Evolutionary conservation across 768 basidiomycete genomes (phyloP).

Genomic region (Termitomyces sp.): DNA sequence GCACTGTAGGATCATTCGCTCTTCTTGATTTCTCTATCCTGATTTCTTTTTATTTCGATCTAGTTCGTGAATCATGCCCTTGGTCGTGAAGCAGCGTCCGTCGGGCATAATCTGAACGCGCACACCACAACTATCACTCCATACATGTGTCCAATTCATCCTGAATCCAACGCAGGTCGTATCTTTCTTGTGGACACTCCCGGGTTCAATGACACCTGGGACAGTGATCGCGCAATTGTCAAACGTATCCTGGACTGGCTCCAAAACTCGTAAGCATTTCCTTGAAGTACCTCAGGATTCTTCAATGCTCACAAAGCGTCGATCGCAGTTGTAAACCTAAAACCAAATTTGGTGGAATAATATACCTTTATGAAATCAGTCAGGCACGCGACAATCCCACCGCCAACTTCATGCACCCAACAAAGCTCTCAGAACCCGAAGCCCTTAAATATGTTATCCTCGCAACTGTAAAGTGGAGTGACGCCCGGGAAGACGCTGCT

Average conservation of each 20-base stretch:
- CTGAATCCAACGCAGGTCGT: background rate
- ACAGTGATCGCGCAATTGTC: slow-evolving; percentile 18
- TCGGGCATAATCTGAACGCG: slow-evolving; percentile 18
- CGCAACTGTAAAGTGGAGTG: slow-evolving; percentile 8
- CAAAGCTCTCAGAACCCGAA: slow-evolving; percentile 8
- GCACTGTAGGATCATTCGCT: slow-evolving; percentile 6
- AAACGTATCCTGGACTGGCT: slow-evolving; percentile 21
- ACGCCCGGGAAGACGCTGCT: background rate
- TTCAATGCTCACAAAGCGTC: background rate
- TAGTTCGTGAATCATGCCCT: slow-evolving; percentile 22
- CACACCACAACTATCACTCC: slow-evolving; percentile 17
- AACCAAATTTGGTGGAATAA: slow-evolving; percentile 10
- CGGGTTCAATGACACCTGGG: slow-evolving; percentile 22
- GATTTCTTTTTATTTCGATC: background rate
- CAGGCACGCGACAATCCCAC: slow-evolving; percentile 8
- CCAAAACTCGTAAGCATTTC: slow-evolving; percentile 14
- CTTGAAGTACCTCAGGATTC: background rate
- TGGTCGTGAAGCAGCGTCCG: slow-evolving; percentile 9
- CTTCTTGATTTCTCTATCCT: background rate
- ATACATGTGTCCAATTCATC: background rate
- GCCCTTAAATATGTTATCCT: slow-evolving; percentile 7
- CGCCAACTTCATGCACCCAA: slow-evolving; percentile 9
- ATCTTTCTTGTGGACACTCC: slow-evolving; percentile 26
- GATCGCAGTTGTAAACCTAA: slow-evolving; percentile 5
- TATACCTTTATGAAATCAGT: slow-evolving; percentile 10